Evolutionary conservation across 2,329 filamentous ascomycete genomes (phyloP).

Genomic region (Ophiosphaerella herpotricha): DNA sequence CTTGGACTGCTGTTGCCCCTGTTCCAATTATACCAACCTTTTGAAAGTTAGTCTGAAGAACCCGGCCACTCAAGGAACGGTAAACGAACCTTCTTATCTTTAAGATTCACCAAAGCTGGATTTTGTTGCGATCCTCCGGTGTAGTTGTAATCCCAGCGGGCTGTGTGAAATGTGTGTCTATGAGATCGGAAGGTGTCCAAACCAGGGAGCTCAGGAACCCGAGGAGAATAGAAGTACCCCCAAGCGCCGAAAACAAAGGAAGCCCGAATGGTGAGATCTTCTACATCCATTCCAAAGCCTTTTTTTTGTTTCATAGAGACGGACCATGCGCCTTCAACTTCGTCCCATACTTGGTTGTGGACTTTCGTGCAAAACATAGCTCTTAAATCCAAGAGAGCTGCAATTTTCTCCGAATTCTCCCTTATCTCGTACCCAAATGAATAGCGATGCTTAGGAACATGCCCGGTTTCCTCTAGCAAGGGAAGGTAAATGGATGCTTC

Average conservation of each 20-base stretch:
- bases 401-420: constrained; percentile 43
- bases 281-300: constrained; percentile 1
- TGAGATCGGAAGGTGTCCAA: constrained; percentile 39
- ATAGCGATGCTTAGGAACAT: constrained; percentile 58
- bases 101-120: constrained; percentile 19
- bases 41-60: neutral
- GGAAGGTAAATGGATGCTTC: constrained; percentile 66
- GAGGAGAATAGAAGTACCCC: constrained; percentile 15
- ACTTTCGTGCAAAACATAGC: constrained; percentile 35
- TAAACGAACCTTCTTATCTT: constrained; percentile 39
- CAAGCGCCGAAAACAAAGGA: constrained; percentile 46
- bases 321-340: constrained; percentile 11
- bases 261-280: constrained; percentile 11
- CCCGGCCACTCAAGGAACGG: neutral
- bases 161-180: constrained; percentile 47
- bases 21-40: constrained; percentile 48
- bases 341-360: constrained; percentile 23
- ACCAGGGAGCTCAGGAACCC: constrained; percentile 49
- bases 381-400: constrained; percentile 45
- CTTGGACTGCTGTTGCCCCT: constrained; percentile 50
- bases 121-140: constrained; percentile 46
- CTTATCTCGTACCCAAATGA: constrained; percentile 52
- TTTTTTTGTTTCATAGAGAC: constrained; percentile 10
- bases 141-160: constrained; percentile 51
- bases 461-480: constrained; percentile 63